Conservation (phyloP, 2,329 filamentous ascomycete species). For the Ploettnerulaceae sp. region DNA sequence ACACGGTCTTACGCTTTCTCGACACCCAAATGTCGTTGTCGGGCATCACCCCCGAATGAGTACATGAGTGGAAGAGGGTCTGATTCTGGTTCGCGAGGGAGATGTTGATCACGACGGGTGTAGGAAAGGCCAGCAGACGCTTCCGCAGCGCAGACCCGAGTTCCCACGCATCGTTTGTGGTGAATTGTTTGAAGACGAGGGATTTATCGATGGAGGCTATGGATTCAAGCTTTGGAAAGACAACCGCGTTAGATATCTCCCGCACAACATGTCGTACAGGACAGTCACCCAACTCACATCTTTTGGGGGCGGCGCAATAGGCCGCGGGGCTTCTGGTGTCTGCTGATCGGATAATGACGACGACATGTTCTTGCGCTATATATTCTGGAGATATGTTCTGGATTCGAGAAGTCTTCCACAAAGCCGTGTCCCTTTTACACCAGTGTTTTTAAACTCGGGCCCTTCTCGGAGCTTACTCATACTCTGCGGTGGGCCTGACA, state of each 20-base stretch:
- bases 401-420: conserved; percentile 11
- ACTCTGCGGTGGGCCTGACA: neutral
- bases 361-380: neutral
- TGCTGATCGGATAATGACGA: conserved; percentile 5
- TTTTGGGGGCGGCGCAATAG: conserved; percentile 20
- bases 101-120: conserved; percentile 60
- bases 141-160: conserved; percentile 61
- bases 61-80: conserved; percentile 65
- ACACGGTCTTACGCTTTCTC: conserved; percentile 66
- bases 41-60: conserved; percentile 60
- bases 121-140: conserved; percentile 51
- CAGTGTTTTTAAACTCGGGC: neutral
- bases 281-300: conserved; percentile 17
- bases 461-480: conserved; percentile 6
- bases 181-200: conserved; percentile 45
- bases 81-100: conserved; percentile 53
- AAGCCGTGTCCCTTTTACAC: conserved; percentile 14
- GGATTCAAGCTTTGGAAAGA: conserved; percentile 30
- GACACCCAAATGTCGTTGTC: conserved; percentile 69
- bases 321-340: conserved; percentile 13
- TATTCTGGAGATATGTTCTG: conserved; percentile 8
- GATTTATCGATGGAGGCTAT: conserved; percentile 31
- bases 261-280: neutral
- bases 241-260: conserved; percentile 7
- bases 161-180: conserved; percentile 57